Evolutionary conservation across 2,329 filamentous ascomycete genomes (phyloP).

Genomic region (Alternaria novae-zelandiae): DNA sequence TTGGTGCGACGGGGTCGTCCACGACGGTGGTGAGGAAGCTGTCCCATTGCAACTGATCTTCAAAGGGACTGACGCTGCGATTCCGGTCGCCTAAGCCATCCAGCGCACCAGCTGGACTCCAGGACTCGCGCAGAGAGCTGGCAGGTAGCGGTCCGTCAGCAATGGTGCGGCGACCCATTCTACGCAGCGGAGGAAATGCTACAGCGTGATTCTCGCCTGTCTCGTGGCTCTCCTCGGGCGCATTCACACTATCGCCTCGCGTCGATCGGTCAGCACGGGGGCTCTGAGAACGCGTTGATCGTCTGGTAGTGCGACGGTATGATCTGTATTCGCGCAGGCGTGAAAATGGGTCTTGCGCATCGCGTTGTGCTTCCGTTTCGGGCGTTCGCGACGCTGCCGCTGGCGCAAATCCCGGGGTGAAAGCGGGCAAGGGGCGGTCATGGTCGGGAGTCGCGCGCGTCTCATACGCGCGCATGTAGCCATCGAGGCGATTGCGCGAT

Average conservation of each 20-base stretch:
- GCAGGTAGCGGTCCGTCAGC: conserved; percentile 44
- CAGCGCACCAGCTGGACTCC: conserved; percentile 49
- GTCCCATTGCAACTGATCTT: conserved; percentile 70
- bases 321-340: conserved; percentile 11
- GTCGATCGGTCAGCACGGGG: conserved; percentile 8
- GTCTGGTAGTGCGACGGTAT: conserved; percentile 11
- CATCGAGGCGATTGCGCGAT: conserved; percentile 15
- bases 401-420: conserved; percentile 46
- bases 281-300: conserved; percentile 21
- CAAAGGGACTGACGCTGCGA: conserved; percentile 75
- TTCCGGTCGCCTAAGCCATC: conserved; percentile 86
- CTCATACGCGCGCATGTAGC: conserved; percentile 22
- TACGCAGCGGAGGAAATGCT: conserved; percentile 44
- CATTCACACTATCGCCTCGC: conserved; percentile 8
- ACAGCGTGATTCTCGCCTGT: conserved; percentile 35
- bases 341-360: conserved; percentile 5
- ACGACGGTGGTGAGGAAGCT: conserved; percentile 80
- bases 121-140: conserved; percentile 48
- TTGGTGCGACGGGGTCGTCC: conserved; percentile 81
- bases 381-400: conserved; percentile 26
- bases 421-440: conserved; percentile 32
- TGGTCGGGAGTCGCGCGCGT: conserved; percentile 15
- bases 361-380: conserved; percentile 8
- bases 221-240: conserved; percentile 28
- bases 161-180: conserved; percentile 48